Conservation (phyloP, 148 eudicot genomes). For the Simmondsia chinensis region DNA sequence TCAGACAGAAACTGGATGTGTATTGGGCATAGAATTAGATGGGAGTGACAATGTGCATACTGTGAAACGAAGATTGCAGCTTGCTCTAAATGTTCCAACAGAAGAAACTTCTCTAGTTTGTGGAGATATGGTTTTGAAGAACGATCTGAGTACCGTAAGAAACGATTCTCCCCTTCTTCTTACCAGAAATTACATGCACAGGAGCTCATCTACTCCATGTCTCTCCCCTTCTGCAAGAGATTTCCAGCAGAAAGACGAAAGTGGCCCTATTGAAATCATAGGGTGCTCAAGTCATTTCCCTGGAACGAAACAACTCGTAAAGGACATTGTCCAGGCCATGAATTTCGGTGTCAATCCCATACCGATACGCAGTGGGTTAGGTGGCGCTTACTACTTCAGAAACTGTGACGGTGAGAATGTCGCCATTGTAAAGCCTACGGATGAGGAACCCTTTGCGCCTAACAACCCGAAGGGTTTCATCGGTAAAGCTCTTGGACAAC, state of each 20-base stretch:
- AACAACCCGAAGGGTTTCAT: constrained; percentile 32
- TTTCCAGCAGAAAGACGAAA: constrained; percentile 13
- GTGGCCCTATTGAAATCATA: constrained; percentile 25
- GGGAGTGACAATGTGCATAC: constrained; percentile 27
- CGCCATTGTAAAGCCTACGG: constrained; percentile 37
- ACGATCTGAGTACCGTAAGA: constrained; percentile 23
- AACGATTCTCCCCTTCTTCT: constrained; percentile 27
- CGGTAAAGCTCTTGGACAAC: constrained; percentile 33
- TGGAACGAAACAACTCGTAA: constrained; percentile 10
- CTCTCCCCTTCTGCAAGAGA: constrained; percentile 23
- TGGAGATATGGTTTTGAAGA: constrained; percentile 26
- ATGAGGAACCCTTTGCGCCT: constrained; percentile 38
- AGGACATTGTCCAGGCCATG: constrained; percentile 22
- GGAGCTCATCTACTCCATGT: constrained; percentile 43
- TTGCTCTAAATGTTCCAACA: constrained; percentile 25
- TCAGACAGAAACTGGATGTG: constrained; percentile 32
- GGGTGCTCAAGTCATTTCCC: constrained; percentile 20
- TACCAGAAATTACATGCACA: constrained; percentile 20
- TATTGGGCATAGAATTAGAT: constrained; percentile 29
- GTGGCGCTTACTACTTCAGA: constrained; percentile 30
- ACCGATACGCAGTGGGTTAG: constrained; percentile 25
- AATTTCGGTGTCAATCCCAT: constrained; percentile 21
- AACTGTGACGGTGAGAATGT: constrained; percentile 18
- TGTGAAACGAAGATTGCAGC: constrained; percentile 26
- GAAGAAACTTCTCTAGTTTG: constrained; percentile 22